These are phyloP conservation scores for Mycena amicta DNA, from an alignment of 768 basidiomycete genomes.

Conservation along the genomic window DNA sequence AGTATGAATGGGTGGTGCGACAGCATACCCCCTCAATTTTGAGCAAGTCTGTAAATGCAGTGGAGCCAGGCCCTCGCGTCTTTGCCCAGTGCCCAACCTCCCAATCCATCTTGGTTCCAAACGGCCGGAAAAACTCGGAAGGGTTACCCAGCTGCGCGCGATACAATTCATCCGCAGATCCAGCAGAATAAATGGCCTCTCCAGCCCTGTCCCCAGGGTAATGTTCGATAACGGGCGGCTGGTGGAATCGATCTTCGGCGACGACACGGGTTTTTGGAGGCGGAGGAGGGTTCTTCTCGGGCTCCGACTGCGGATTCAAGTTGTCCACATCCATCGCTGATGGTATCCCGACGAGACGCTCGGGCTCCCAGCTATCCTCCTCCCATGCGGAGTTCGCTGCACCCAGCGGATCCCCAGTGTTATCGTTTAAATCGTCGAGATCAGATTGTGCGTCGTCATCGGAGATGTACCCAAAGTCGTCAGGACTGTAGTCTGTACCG, in stretches of 20 bases:
- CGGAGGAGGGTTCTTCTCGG: not conserved
- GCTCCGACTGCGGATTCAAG: too few relatives aligned
- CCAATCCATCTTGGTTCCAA: constrained; percentile 28
- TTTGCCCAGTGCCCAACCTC: constrained; percentile 34
- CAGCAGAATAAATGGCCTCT: not conserved
- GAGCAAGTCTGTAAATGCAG: constrained; percentile 31
- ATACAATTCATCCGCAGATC: not conserved
- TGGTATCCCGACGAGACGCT: too few relatives aligned
- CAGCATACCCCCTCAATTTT: constrained; percentile 32
- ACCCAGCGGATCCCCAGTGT: not conserved
- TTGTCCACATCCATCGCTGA: not conserved
- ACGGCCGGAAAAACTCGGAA: constrained; percentile 22
- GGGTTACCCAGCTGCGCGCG: not conserved
- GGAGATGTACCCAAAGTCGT: constrained; percentile 1
- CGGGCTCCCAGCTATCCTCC: not conserved
- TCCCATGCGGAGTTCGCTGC: not conserved
- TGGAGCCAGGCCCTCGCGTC: constrained; percentile 28
- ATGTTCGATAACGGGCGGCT: not conserved
- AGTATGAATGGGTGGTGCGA: not conserved
- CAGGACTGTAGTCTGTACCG: constrained; percentile 3
- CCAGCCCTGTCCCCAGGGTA: not conserved
- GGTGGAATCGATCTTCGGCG: not conserved
- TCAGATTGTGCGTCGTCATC: not conserved
- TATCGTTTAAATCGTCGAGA: not conserved
- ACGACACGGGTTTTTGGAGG: not conserved